Evolutionary conservation across 768 basidiomycete species (phyloP).

Genomic region (Phlegmacium glaucopus): DNA sequence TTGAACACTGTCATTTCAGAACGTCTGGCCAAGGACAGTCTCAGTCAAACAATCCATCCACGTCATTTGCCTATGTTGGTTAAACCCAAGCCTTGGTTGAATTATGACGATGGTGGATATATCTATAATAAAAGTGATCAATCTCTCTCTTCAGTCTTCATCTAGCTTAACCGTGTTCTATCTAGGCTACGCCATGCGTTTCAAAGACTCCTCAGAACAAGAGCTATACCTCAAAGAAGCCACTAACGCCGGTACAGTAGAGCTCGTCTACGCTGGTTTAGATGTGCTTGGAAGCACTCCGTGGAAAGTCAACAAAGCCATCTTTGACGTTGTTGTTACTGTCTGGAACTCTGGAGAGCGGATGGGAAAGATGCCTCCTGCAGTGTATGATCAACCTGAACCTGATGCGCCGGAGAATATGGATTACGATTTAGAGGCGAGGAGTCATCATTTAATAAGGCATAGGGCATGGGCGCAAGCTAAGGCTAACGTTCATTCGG

Average conservation of each 20-base stretch:
- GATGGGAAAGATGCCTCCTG: conserved; percentile 83
- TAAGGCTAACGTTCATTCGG: conserved; percentile 84
- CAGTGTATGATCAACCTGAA: conserved; percentile 58
- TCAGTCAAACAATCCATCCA: conserved; percentile 77
- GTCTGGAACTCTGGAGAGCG: conserved; percentile 88
- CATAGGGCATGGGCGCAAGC: conserved; percentile 51
- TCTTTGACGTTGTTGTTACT: conserved; percentile 70
- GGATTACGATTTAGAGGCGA: conserved; percentile 51
- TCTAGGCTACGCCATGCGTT: conserved; percentile 68
- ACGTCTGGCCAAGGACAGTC: conserved; percentile 69
- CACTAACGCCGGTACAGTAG: conserved; percentile 67
- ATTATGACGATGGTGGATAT: conserved; percentile 78
- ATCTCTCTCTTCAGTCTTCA: background rate
- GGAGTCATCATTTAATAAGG: conserved; percentile 49
- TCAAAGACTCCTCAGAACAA: conserved; percentile 88
- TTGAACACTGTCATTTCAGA: conserved; percentile 79
- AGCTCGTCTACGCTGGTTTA: conserved; percentile 83
- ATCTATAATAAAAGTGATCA: conserved; percentile 69
- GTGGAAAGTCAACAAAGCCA: conserved; percentile 80
- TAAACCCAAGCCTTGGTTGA: conserved; percentile 84
- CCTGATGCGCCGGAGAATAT: conserved; percentile 49
- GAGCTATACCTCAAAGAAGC: conserved; percentile 74
- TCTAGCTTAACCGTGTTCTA: conserved; percentile 12
- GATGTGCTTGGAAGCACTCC: conserved; percentile 89
- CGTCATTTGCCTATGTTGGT: conserved; percentile 96